Evolutionary conservation across 192 early-diverging fungal genomes (phyloP), one percentile per base, ranked within the genome.

Genomic region (Neocallimastix lanati): DNA sequence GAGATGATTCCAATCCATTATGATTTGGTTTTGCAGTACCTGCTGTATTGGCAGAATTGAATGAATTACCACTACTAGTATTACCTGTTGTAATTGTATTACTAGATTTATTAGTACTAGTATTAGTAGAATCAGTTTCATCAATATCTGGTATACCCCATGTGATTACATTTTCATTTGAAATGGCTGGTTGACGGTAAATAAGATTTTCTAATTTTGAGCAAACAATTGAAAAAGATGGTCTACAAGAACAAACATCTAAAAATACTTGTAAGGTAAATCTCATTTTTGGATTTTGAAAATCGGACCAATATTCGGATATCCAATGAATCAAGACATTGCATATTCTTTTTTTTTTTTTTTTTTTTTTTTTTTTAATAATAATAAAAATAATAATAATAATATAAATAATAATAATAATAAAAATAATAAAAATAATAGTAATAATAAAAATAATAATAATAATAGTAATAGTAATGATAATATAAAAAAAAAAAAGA

Each of bases 231-330:
- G 83, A 81, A 30, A 81, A 85, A 12, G 80, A 77, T 11, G 80
- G 82, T 35, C 84, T 30, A 29, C 28, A 28, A 4, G 81, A 76
- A 79, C 82, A 83, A 33, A 85, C 28, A 29, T 84, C 81, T 21
- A 86, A 81, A 50, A 85, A 83, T 58, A 86, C 82, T 15, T 83
- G 78, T 28, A 87, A 77, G 4, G 86, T 86, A 76, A 87, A 84
- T 27, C 85, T 81, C 86, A 87, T 87, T 15, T 78, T 84, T 28
- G 81, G 80, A 16, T 79, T 78, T 28, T 81, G 80, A 30, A 86
- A 84, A 77, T 86, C 85, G 76, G 81, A 84, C 85, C 85, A 86
- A 76, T 86, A 84, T 25, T 80, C 78, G 27, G 38, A 35, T 76
- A 50, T 78, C 86, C 86, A 87, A 76, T 80, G 78, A 67, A 84